These are phyloP conservation scores for Neurospora crassa DNA, from an alignment of 2,329 filamentous ascomycete genomes.

Conservation along the genomic window DNA sequence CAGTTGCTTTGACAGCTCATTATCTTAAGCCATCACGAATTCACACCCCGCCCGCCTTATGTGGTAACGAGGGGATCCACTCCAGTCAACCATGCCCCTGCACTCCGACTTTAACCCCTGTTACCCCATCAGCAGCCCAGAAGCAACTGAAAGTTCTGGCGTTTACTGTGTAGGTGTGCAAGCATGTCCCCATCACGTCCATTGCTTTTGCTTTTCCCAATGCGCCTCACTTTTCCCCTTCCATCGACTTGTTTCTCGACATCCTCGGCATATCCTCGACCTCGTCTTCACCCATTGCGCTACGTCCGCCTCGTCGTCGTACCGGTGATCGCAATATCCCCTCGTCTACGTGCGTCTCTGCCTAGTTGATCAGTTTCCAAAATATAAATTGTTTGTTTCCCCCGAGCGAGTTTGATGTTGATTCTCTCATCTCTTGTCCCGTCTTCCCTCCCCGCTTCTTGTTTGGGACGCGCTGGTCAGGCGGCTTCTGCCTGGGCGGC, in stretches of 20 bases:
- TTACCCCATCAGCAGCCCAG: neutral
- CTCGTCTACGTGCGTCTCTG: neutral
- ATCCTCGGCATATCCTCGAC: neutral
- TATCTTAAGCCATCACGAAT: neutral
- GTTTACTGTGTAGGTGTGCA: neutral
- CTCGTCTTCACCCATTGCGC: neutral
- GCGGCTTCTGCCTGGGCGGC: conserved; percentile 1
- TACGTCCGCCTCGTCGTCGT: neutral
- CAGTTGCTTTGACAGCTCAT: no score
- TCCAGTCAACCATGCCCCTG: neutral
- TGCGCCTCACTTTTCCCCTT: neutral
- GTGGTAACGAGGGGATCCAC: neutral
- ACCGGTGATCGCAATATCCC: neutral
- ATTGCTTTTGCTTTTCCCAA: neutral
- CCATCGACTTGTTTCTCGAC: neutral
- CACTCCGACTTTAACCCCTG: neutral
- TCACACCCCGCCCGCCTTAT: neutral
- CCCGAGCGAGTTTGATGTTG: conserved; percentile 2
- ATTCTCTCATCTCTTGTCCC: neutral
- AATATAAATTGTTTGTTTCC: neutral
- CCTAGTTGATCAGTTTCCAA: neutral
- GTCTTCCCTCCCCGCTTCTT: neutral
- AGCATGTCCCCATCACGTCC: neutral
- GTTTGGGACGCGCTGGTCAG: no score
- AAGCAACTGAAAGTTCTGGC: neutral